Percentiles rank a stretch among this genome's conserved stretches.
Evolutionary conservation across 768 basidiomycete species (phyloP).

Genomic region (Russula lepida): DNA sequence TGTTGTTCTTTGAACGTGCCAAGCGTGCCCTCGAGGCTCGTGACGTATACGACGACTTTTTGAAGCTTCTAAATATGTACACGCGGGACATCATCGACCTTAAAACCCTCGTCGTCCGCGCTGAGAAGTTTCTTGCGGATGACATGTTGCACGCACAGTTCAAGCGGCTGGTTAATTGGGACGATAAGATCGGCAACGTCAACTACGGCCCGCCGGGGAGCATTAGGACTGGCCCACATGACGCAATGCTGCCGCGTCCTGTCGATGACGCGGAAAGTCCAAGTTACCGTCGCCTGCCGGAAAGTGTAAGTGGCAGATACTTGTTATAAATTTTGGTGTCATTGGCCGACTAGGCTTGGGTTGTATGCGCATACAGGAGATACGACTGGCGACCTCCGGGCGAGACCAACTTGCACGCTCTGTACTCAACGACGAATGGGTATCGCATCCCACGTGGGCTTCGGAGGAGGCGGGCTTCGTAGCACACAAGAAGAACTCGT

Average conservation of each 20-base stretch:
- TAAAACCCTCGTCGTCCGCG: slow-evolving; percentile 70
- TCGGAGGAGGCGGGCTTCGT: slow-evolving; percentile 93
- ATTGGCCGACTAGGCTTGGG: neutral
- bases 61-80: slow-evolving; percentile 87
- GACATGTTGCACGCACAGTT: slow-evolving; percentile 76
- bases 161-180: slow-evolving; percentile 78
- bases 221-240: slow-evolving; percentile 66
- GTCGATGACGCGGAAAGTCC: slow-evolving; percentile 84
- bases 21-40: slow-evolving; percentile 69
- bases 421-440: slow-evolving; percentile 96
- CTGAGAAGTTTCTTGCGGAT: slow-evolving; percentile 75
- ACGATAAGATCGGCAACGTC: slow-evolving; percentile 49
- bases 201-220: slow-evolving; percentile 73
- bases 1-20: slow-evolving; percentile 86
- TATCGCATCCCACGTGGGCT: slow-evolving; percentile 97
- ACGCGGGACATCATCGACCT: slow-evolving; percentile 87
- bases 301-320: slow-evolving; percentile 53
- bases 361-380: slow-evolving; percentile 48
- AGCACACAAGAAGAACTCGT: slow-evolving; percentile 93
- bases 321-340: slow-evolving; percentile 3
- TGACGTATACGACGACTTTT: slow-evolving; percentile 85
- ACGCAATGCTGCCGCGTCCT: slow-evolving; percentile 68
- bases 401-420: slow-evolving; percentile 92
- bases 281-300: slow-evolving; percentile 85
- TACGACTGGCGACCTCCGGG: slow-evolving; percentile 83